A percentile compares a stretch with the other conserved stretches of the same genome.
phyloP scores from a whole-genome alignment of 2,329 filamentous ascomycete genomes.

The Colletotrichum echinochloae region DNA sequence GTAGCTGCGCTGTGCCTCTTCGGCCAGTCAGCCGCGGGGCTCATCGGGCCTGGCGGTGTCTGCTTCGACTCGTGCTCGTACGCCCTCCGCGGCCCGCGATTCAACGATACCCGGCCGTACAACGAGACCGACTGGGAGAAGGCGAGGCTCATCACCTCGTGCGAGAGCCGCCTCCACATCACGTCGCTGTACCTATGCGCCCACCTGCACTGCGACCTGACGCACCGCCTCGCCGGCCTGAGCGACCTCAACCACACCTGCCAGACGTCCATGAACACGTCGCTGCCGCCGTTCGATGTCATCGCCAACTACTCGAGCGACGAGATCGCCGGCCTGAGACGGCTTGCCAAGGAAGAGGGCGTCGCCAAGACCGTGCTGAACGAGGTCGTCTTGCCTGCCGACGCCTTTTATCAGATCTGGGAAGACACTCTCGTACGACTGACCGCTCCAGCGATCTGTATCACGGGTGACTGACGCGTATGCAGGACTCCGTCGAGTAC shows the following conservation, averaged over 20 bases:
- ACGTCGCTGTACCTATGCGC: constrained; percentile 55
- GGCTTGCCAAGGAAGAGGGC: constrained; percentile 47
- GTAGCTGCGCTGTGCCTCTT: constrained; percentile 27
- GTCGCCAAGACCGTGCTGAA: constrained; percentile 36
- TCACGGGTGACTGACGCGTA: constrained; percentile 14
- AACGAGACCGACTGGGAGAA: constrained; percentile 34
- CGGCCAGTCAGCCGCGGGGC: constrained; percentile 19
- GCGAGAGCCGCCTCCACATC: constrained; percentile 46
- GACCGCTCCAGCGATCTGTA: background rate
- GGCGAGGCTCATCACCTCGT: constrained; percentile 43
- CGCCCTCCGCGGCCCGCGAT: constrained; percentile 47
- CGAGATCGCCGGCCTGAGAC: constrained; percentile 48
- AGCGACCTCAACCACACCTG: constrained; percentile 52
- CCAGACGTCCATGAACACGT: constrained; percentile 36
- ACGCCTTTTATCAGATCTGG: constrained; percentile 50
- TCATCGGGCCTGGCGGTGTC: constrained; percentile 22
- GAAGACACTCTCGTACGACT: constrained; percentile 53
- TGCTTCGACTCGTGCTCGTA: constrained; percentile 51
- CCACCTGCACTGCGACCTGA: constrained; percentile 50
- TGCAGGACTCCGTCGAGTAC: constrained; percentile 52
- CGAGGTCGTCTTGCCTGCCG: constrained; percentile 51
- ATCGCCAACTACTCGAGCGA: constrained; percentile 51
- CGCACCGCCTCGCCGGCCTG: constrained; percentile 44
- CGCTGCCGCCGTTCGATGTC: constrained; percentile 51
- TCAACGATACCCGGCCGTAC: constrained; percentile 46